Evolutionary conservation across 257 asterid genomes (phyloP), one percentile per base, ranked within the genome.

Genomic region (Paulownia fortunei): DNA sequence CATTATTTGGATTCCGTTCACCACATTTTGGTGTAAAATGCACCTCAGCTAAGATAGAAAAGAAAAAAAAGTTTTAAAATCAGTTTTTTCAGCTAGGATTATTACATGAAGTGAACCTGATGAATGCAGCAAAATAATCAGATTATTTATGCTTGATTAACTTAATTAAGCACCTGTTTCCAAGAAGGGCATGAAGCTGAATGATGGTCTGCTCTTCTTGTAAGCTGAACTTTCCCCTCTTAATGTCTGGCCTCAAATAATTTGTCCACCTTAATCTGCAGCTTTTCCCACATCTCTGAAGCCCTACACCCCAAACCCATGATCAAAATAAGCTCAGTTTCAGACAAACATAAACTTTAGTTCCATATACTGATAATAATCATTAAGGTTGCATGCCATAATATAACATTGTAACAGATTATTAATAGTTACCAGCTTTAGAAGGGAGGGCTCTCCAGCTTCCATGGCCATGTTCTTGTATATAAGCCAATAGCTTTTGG

Each of bases 401-500:
- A 8, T 15, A 24, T 5, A 27, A 6, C 19, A 16, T 47, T 34
- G 7, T 24, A 1, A 49, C 23, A 18, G 8, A n/a, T 56, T 18
- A 39, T 21, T 7, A 18, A 5, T 58, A 13, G 0, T 6, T 76
- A 87, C 92, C 92, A 26, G 92, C 89, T 85, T 83, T 87, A 0
- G 85, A 79, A 4, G 92, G 92, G 56, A 87, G 92, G 1, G 89
- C 80, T 8, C 89, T 81, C 92, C 92, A 87, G 84, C 92, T 87
- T 52, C 92, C 92, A 68, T 83, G 92, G 81, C 89, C 92, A 66
- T 87, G 85, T 42, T 85, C 68, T 75, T 87, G 85, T 15, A 87
- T 84, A 39, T 44, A 87, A 67, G 88, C 77, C 18, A 81, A 58
- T 8, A 87, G 80, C 77, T 85, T 87, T 32, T 83, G 82, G 26